phyloP scores from a whole-genome alignment of 225 moss, liverwort and hornwort species.

The Climacium dendroides region DNA sequence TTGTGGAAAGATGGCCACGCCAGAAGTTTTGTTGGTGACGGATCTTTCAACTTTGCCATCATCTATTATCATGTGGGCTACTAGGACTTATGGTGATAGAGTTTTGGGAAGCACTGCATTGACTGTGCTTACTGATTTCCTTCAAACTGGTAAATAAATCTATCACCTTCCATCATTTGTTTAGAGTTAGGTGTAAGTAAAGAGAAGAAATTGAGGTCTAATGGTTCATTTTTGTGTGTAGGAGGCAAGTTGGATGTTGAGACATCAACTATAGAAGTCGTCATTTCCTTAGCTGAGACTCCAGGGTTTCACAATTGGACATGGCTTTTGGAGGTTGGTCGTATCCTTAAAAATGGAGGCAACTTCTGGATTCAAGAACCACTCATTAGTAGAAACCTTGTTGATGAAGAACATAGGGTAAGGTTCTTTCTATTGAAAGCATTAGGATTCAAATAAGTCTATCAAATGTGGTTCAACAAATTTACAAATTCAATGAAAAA shows the following conservation, averaged over 20 bases:
- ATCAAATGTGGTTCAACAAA: neutral
- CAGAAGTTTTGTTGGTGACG: neutral
- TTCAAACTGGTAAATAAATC: neutral
- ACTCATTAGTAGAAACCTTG: conserved; percentile 9
- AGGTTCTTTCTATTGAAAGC: neutral
- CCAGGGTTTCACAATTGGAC: conserved; percentile 54
- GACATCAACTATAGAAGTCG: conserved; percentile 27
- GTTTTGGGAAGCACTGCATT: neutral
- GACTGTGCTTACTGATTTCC: neutral
- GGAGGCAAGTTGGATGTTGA: conserved; percentile 39
- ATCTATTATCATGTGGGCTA: conserved; percentile 1
- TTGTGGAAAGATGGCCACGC: neutral
- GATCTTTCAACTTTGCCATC: neutral
- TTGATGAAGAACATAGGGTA: conserved; percentile 33
- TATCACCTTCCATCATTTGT: neutral
- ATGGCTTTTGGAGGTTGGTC: conserved; percentile 49
- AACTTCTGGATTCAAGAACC: conserved; percentile 63
- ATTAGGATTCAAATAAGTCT: neutral
- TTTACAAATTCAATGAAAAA: neutral
- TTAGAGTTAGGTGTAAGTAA: too few relatives aligned
- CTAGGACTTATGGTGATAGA: neutral
- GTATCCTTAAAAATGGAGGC: conserved; percentile 44
- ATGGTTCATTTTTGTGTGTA: neutral
- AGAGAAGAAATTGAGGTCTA: neutral
- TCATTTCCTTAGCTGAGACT: conserved; percentile 54